Evolutionary conservation across 192 early-diverging fungal species (phyloP).

Genomic region (Oehlia diaphana): DNA sequence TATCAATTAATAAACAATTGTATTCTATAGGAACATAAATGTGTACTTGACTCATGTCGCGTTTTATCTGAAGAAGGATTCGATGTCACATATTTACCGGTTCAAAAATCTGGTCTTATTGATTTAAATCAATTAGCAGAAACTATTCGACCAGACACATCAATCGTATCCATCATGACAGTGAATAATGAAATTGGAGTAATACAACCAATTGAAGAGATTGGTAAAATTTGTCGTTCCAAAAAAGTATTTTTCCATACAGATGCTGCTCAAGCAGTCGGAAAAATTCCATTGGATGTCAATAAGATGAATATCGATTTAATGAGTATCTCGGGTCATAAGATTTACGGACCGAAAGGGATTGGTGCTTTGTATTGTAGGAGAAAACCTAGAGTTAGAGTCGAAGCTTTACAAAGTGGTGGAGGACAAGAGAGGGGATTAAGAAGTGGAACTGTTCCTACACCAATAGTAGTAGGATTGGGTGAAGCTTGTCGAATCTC

Average conservation of each 20-base stretch:
- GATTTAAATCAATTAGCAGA: conserved; percentile 77
- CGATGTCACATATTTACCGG: conserved; percentile 93
- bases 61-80: conserved; percentile 94
- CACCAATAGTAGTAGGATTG: conserved; percentile 85
- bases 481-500: conserved; percentile 86
- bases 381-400: conserved; percentile 87
- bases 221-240: conserved; percentile 83
- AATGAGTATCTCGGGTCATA: conserved; percentile 96
- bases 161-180: conserved; percentile 91
- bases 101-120: conserved; percentile 79
- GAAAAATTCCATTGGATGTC: conserved; percentile 94
- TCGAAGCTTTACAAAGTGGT: conserved; percentile 88
- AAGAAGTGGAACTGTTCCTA: conserved; percentile 92
- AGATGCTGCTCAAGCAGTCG: conserved; percentile 94
- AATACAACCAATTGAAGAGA: conserved; percentile 87
- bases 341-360: conserved; percentile 98
- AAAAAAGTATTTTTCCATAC: conserved; percentile 96
- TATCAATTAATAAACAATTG: neutral
- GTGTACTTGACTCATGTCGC: conserved; percentile 95
- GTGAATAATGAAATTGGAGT: conserved; percentile 99
- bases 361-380: conserved; percentile 93
- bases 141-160: conserved; percentile 88
- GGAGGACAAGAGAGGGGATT: conserved; percentile 96
- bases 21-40: conserved; percentile 87
- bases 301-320: conserved; percentile 92